phyloP scores from a whole-genome alignment of 306 rosid species.

The Medicago lupulina region DNA sequence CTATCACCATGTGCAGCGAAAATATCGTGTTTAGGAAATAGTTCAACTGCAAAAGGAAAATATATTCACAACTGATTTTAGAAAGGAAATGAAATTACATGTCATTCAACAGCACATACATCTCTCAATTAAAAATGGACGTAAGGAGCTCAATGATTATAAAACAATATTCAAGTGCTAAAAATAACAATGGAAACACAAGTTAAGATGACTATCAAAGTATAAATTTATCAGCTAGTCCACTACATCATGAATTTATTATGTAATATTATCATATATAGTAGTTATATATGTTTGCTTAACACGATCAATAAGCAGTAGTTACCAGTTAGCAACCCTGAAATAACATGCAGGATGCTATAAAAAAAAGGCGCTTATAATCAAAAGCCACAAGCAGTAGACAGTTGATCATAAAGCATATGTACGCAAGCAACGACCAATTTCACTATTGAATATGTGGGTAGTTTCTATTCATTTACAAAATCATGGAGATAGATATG shows the following conservation, averaged over 20 bases:
- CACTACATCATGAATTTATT: constrained; percentile 23
- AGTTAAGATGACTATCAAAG: constrained; percentile 1
- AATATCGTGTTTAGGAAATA: constrained; percentile 76
- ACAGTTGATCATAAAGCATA: constrained; percentile 15
- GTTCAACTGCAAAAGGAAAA: constrained; percentile 65
- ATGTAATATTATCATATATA: not conserved
- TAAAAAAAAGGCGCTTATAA: not conserved
- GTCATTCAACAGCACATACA: constrained; percentile 21
- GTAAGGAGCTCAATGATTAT: constrained; percentile 3
- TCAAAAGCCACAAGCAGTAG: constrained; percentile 8
- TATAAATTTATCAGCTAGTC: constrained; percentile 3
- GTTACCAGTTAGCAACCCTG: constrained; percentile 17
- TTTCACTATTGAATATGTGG: constrained; percentile 28
- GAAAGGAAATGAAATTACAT: not conserved
- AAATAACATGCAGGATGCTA: constrained; percentile 30
- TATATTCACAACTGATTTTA: constrained; percentile 4
- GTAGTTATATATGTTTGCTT: not conserved
- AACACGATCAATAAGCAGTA: not conserved
- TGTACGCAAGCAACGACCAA: not conserved
- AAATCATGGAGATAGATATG: constrained; percentile 19
- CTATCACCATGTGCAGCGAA: constrained; percentile 89
- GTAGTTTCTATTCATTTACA: constrained; percentile 7
- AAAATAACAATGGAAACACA: not conserved
- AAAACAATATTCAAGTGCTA: not conserved
- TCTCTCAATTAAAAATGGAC: not conserved